A percentile compares a stretch with the other conserved stretches of the same genome.
phyloP scores from a whole-genome alignment of 192 early-diverging fungal species.

The Umbelopsis vinacea region DNA sequence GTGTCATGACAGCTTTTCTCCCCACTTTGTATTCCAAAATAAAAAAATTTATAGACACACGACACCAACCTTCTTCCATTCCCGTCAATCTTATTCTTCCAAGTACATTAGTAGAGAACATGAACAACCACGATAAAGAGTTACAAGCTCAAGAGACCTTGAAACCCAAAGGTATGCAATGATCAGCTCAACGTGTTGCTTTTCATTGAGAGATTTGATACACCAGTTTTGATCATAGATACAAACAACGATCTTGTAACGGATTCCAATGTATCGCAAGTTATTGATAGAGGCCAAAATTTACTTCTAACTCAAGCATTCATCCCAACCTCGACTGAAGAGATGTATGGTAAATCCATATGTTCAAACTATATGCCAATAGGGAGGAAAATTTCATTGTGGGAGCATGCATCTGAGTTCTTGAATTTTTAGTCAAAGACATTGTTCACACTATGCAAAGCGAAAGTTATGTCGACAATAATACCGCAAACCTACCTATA shows the following conservation, averaged over 20 bases:
- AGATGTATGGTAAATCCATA: neutral
- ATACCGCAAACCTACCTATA: too few species aligned
- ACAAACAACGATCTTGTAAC: neutral
- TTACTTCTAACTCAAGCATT: slow-evolving; percentile 7
- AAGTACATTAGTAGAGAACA: too few species aligned
- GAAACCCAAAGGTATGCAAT: too few species aligned
- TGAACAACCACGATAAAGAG: too few species aligned
- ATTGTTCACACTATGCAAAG: too few species aligned
- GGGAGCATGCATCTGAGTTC: neutral
- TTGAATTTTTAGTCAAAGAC: too few species aligned
- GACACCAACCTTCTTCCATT: neutral
- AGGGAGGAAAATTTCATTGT: neutral
- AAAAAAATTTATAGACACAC: too few species aligned
- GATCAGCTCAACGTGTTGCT: too few species aligned
- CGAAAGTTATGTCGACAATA: too few species aligned
- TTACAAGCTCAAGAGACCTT: too few species aligned
- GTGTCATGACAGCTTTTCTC: neutral
- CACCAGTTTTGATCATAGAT: too few species aligned
- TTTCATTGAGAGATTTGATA: too few species aligned
- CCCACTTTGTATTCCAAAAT: neutral
- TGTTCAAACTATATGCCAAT: neutral
- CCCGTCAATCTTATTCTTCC: neutral
- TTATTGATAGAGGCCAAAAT: neutral
- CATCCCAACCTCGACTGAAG: neutral
- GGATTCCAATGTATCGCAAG: neutral